Evolutionary conservation across 176 grass and related monocot species (phyloP), one percentile per base, ranked within the genome.

Genomic region (Cenchrus purpureus): DNA sequence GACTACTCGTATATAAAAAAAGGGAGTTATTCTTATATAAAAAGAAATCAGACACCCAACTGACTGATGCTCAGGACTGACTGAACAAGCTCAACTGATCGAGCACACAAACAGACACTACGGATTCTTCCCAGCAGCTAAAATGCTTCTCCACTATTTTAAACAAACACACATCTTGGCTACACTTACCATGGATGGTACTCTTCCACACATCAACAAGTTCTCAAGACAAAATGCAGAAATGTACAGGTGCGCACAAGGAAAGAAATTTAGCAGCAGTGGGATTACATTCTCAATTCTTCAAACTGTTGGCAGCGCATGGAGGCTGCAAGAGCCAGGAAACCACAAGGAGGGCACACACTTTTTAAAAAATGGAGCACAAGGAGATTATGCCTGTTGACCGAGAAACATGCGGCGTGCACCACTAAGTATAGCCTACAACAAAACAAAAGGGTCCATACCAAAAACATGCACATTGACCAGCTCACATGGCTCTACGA

Each of bases 381-480:
- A 14, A 34, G 15, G 4, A 9, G 7, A 73, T 76, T 65, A 34
- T 15, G 69, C 16, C 77, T 51, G 37, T 82, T 81, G 61, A 82
- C 51, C 78, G 40, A 75, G 70, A 46, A 75, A 67, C 61, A 56
- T 76, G 61, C 50, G 25, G 40, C 34, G 12, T 68, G 8, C 71
- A 67, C 15, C 61, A 59, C 25, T 25, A 25, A 25, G 25, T 25
- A 16, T 49, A 81, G 49, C 29, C 16, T 50, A 58, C 25, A 13
- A n/a, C 25, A 40, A 54, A 34, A 37, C 43, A 49, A 64, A 64
- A 40, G 7, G 10, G 16, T 19, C 57, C 69, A 65, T 65, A 65
- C 19, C 8, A 52, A 75, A 64, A 53, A 61, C 65, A 79, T 86
- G 71, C 29, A 34, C 65, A 62, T 86, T 86, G 74, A 86, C 75